Evolutionary conservation across 179 eudicot species (phyloP), one percentile per base, ranked within the genome.

Genomic region (Patellifolia procumbens): DNA sequence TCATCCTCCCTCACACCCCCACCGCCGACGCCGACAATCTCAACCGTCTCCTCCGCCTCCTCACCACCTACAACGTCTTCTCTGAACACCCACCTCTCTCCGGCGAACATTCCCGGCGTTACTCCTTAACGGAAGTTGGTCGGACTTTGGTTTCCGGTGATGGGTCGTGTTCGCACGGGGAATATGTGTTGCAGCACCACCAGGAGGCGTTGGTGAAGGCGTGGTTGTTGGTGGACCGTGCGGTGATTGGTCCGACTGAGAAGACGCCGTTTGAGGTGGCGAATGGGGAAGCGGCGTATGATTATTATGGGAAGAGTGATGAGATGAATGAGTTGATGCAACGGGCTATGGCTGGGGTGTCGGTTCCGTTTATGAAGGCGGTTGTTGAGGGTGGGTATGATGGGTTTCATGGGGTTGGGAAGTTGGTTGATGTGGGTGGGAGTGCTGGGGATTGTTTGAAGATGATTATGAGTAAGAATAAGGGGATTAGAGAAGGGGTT

Each of bases 361-460:
- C 89, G 19, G 91, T 88, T 39, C 87, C 91, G 15, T 82, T 88
- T 61, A 88, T 88, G 87, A 86, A 74, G 83, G 89, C 89, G 61
- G 75, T 88, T 20, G 46, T 86, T 58, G 85, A 76, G 8, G 82
- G 84, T 22, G 87, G 90, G 0, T 83, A 88, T 73, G 82, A 84
- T 53, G 91, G 91, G 19, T 88, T 88, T n/a, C 60, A 53, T 13
- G 77, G 84, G 67, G 87, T 86, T 48, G 83, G 32, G 63, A 77
- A 62, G 49, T 51, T 88, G 80, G 87, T 88, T 58, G 91, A 88
- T 82, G 91, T 88, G 3, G 91, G 89, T 13, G 91, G 91, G 31
- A 86, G 87, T 74, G 86, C 85, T 34, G 91, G 91, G 48, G 91
- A 84, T 82, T 86, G 91, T 70, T 79, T 88, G 74, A 82, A 60